Conservation (phyloP, 2,329 filamentous ascomycete species). For the Botrytis porri region DNA sequence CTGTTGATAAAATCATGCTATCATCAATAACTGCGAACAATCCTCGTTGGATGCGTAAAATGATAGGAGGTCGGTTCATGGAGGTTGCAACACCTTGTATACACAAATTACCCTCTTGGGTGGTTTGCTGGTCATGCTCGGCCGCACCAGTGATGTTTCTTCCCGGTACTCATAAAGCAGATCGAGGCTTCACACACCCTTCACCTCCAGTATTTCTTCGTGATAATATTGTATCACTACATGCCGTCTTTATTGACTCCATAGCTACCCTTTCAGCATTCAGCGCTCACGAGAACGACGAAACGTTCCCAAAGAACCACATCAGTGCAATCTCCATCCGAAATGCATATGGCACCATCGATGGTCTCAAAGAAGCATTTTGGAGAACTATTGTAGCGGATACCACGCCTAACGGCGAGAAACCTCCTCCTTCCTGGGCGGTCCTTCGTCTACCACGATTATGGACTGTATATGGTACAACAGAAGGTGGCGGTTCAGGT, state of each 20-base stretch:
- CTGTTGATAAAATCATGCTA: neutral
- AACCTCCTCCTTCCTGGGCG: constrained; percentile 11
- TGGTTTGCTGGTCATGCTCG: constrained; percentile 15
- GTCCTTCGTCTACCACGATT: constrained; percentile 8
- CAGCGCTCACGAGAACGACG: neutral
- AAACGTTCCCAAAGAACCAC: neutral
- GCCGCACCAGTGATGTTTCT: constrained; percentile 9
- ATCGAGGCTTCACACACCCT: neutral
- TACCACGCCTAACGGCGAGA: constrained; percentile 1
- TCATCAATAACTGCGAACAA: neutral
- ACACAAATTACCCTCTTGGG: constrained; percentile 10
- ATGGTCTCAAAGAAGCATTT: constrained; percentile 13
- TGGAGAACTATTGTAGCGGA: constrained; percentile 14
- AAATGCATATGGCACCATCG: constrained; percentile 1
- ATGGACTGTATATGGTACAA: neutral
- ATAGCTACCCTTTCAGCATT: constrained; percentile 13
- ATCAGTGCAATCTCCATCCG: neutral
- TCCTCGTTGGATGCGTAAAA: constrained; percentile 4
- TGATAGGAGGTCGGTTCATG: neutral
- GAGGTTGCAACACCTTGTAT: constrained; percentile 1
- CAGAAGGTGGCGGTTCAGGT: constrained; percentile 5
- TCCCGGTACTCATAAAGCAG: neutral
- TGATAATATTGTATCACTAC: neutral
- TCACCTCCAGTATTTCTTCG: neutral
- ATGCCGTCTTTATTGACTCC: constrained; percentile 5